Evolutionary conservation across 2,329 filamentous ascomycete species (phyloP), one percentile per base, ranked within the genome.

Genomic region (Fusarium drepaniforme): DNA sequence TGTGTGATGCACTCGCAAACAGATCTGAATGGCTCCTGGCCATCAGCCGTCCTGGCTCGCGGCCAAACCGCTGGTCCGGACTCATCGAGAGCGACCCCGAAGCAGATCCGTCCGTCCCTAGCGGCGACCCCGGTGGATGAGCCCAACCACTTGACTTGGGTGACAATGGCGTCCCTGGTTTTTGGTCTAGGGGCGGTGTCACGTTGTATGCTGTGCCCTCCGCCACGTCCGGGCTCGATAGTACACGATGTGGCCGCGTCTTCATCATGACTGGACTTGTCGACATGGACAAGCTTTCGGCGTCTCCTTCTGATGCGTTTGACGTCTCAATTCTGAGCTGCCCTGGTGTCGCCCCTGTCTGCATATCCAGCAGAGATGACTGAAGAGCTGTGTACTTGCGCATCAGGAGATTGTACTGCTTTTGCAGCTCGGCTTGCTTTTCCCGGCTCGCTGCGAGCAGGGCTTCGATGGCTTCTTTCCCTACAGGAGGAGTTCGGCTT

Each of bases 361-460:
- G 83, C 81, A 88, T 82, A 61, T 89, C 87, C 49, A 89, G 78
- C 7, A 90, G 75, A 3, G 84, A 85, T 11, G 85, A 86, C 79
- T 91, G 87, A 23, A 90, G 80, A 2, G 85, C 84, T 15, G 85
- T 87, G 77, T 89, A 89, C 75, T 89, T 89, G 63, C 85, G 86
- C 75, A 84, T 83, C 59, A 91, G 82, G 23, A 86, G 82, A 56
- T 82, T 82, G 75, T 89, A 85, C 68, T 89, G 88, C 77, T 85
- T 87, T 76, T 89, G 87, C 70, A 90, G 80, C 74, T 90, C 88
- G 0, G 84, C 82, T 70, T 90, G 87, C 79, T 88, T 89, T 1
- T 86, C 84, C 58, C 87, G 83, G 75, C 86, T 89, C n/a, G 87
- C 86, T 35, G 87, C 85, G 16, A 91, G 80, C 1, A 86, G 82